Percentiles rank a stretch among this genome's conserved stretches.
These are phyloP conservation scores for Aspergillus sp. DNA, from an alignment of 2,329 filamentous ascomycete species.

Conservation along the genomic window DNA sequence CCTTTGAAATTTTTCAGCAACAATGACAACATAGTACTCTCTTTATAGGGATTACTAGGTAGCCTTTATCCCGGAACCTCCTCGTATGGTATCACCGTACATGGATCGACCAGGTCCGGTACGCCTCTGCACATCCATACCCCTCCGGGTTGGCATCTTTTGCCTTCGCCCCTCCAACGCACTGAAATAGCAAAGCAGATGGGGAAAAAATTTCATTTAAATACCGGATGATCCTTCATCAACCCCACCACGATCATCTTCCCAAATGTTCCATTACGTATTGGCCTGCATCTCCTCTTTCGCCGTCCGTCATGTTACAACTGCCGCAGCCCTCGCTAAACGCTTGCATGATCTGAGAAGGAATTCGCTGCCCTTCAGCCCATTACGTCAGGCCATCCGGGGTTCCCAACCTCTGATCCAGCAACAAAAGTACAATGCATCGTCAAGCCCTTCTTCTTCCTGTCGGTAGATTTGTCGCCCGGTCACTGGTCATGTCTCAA, in stretches of 20 bases:
- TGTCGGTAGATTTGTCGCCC: neutral
- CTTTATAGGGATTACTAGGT: no score
- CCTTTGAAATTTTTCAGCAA: no score
- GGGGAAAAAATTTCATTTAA: neutral
- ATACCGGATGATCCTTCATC: constrained; percentile 4
- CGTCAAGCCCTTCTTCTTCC: neutral
- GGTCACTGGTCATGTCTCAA: neutral
- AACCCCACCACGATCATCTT: constrained; percentile 6
- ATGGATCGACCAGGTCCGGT: no score
- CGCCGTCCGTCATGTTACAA: neutral
- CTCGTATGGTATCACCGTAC: no score
- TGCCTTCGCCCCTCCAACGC: constrained; percentile 2
- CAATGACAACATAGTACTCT: no score
- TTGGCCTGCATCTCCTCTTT: neutral
- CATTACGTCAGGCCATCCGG: neutral
- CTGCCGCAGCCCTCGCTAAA: no score
- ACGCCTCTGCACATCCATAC: constrained; percentile 3
- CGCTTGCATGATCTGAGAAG: no score
- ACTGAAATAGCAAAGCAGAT: neutral
- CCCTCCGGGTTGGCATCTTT: neutral
- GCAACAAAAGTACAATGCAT: constrained; percentile 11
- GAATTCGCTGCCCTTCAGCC: neutral
- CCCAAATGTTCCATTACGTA: neutral
- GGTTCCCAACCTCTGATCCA: neutral
- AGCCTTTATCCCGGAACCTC: no score